Base-by-base conservation (phyloP, 345 rosid species). In the Aquilaria malaccensis region DNA sequence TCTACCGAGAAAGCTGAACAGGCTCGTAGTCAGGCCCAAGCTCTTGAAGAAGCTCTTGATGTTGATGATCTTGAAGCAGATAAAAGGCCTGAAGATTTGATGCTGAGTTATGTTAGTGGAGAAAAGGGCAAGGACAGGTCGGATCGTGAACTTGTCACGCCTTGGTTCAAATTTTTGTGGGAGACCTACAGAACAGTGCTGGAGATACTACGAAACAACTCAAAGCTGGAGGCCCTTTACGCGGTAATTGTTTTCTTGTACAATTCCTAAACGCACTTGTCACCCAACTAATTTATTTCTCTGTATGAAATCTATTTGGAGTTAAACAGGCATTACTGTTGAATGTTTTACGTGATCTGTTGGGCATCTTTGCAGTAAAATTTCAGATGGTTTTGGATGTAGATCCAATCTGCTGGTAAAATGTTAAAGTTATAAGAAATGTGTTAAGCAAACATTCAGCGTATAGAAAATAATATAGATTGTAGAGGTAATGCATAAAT, bases 111-210 rank as follows among this genome's bases (percentile, higher is more conserved):
- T 68, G 98, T 95, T 72, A 91, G 98, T 64, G 98, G 98, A 61
- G 99, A 95, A 76, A 95, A 95, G 67, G 99, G 97, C 33, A 95
- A 95, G 74, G 99, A 91, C 56, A 88, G 99, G 81, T 95, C 98
- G 63, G 99, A 91, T 72, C 86, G 96, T 9, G 98, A 95, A 60
- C 82, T 95, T 51, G 99, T 95, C 66, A 95, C 98, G 10, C 99
- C 99, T 2, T 95, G 99, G 98, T 95, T 95, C 78, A 95, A 95
- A 84, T 95, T 95, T 75, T 66, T 95, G 74, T 95, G 99, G 99
- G 99, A 95, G 87, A 91, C 99, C 2, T 95, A 91, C 72, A 85
- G 99, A 70, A 88, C 99, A 1, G 99, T 95, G 45, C 99, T 95
- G 66, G 99, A 95, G 70, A 91, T 95, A 30, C 67, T 95, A 67